Base-by-base conservation (phyloP, 1,284 basidiomycete species). In the Moniliella sp. region DNA sequence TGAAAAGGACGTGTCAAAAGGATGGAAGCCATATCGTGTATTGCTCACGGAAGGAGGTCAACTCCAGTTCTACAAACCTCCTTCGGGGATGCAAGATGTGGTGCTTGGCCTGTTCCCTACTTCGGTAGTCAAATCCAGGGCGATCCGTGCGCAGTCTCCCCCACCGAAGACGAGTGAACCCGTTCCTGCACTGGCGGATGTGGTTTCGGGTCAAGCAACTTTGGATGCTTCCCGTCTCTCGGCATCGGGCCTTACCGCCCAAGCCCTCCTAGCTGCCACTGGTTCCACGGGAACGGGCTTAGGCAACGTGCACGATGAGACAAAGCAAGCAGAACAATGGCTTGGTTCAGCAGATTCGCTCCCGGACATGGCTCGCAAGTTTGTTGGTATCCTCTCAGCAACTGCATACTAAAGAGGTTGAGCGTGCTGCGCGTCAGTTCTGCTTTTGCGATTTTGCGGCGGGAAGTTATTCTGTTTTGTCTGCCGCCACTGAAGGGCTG, bases 21-120 rank as follows among this genome's bases (percentile, higher is more conserved):
- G 57, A 21, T 59, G 57, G 57, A 56, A 57, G 27, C 53, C 57
- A 5, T 59, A 52, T 32, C 47, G 48, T 5, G 53, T 49, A 13
- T 34, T 54, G 11, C 36, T 59, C n/a, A 31, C 23, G 13, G 35
- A 40, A 5, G 47, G 48, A 17, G 49, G 45, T 12, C 39, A 37
- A 4, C 41, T 59, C 19, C 36, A 34, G 33, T 59, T 59, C 33
- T 57, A 47, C 42, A 57, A 58, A 36, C 52, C 51, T 5, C 46
- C 47, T 11, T 43, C 41, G 27, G 40, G 26, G 21, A 35, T 57
- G 33, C 35, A 42, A 8, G 48, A 53, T 27, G 57, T 57, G 16
- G 52, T 59, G 30, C 49, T 46, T 31, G 32, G 37, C 13, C 37
- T 52, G 16, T 55, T 55, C 18, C 45, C 46, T 1, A 35, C 42